Evolutionary conservation across 2,329 filamentous ascomycete species (phyloP).

Genomic region (Colletotrichum tropicicola): DNA sequence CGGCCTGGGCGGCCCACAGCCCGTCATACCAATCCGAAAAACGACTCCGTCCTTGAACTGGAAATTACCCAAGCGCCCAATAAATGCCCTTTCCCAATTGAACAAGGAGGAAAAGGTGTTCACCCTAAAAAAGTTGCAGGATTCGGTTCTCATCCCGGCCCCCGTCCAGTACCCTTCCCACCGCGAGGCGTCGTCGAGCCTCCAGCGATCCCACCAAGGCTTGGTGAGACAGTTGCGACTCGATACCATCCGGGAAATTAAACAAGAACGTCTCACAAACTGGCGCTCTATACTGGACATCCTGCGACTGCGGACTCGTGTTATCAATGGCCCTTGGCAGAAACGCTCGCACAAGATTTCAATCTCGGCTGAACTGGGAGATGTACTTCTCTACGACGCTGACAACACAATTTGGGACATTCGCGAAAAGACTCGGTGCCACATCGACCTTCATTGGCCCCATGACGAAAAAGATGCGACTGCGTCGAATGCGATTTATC

Average conservation of each 20-base stretch:
- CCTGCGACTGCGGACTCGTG: constrained; percentile 47
- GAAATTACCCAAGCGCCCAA: no score
- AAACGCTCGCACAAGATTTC: constrained; percentile 37
- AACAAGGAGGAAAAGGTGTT: not conserved
- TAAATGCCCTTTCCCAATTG: not conserved
- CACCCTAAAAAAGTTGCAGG: not conserved
- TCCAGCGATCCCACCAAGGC: constrained; percentile 33
- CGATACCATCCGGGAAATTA: constrained; percentile 42
- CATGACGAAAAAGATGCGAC: not conserved
- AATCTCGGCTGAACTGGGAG: constrained; percentile 29
- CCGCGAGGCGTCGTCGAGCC: constrained; percentile 30
- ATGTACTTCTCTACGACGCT: constrained; percentile 29
- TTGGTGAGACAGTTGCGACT: constrained; percentile 47
- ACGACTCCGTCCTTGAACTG: no score
- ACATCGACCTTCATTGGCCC: constrained; percentile 31
- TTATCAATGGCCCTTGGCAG: constrained; percentile 26
- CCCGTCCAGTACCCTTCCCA: constrained; percentile 29
- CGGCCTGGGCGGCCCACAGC: no score
- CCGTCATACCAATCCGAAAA: no score
- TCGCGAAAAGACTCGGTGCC: constrained; percentile 35
- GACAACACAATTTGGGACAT: constrained; percentile 40
- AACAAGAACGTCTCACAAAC: constrained; percentile 40
- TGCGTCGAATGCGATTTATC: not conserved
- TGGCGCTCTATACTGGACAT: constrained; percentile 51
- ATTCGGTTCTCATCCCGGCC: constrained; percentile 40